A percentile compares a stretch with the other conserved stretches of the same genome.
These are phyloP conservation scores for Hypoxylon subgilvum DNA, from an alignment of 495 filamentous ascomycete genomes.

Conservation along the genomic window DNA sequence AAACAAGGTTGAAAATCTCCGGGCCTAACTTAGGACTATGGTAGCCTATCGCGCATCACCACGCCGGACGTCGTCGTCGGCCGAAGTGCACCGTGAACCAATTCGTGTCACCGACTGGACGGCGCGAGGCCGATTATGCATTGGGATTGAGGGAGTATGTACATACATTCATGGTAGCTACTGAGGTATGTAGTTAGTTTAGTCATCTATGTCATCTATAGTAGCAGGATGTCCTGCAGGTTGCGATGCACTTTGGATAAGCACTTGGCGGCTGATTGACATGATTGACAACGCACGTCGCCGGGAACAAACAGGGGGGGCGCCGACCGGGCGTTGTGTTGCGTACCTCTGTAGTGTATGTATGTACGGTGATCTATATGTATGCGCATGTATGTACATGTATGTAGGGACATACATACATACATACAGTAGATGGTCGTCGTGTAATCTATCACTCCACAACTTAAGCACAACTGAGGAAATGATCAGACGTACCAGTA, in stretches of 20 bases:
- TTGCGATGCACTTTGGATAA: slow-evolving; percentile 15
- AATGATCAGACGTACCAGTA: slow-evolving; percentile 39
- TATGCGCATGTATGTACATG: background rate
- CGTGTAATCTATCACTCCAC: slow-evolving; percentile 31
- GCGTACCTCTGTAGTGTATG: background rate
- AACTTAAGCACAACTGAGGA: slow-evolving; percentile 11
- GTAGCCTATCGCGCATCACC: slow-evolving; percentile 9
- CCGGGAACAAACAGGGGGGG: background rate
- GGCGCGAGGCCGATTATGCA: slow-evolving; percentile 31
- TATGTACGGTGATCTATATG: background rate
- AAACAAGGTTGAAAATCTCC: slow-evolving; percentile 5
- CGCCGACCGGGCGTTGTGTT: slow-evolving; percentile 26
- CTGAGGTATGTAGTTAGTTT: background rate
- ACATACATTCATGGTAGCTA: too few relatives aligned
- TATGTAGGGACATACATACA: slow-evolving; percentile 22
- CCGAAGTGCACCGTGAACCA: slow-evolving; percentile 13
- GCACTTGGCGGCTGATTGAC: slow-evolving; percentile 31
- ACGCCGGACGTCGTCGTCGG: slow-evolving; percentile 26
- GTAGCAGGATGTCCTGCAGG: slow-evolving; percentile 20
- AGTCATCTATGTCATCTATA: background rate
- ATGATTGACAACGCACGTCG: slow-evolving; percentile 3
- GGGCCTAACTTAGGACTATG: background rate
- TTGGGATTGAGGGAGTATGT: too few relatives aligned
- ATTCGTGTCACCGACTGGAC: slow-evolving; percentile 28
- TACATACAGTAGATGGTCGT: slow-evolving; percentile 9